A percentile compares a stretch with the other conserved stretches of the same genome.
phyloP scores from a whole-genome alignment of 2,329 filamentous ascomycete genomes.

The Moelleriella libera region DNA sequence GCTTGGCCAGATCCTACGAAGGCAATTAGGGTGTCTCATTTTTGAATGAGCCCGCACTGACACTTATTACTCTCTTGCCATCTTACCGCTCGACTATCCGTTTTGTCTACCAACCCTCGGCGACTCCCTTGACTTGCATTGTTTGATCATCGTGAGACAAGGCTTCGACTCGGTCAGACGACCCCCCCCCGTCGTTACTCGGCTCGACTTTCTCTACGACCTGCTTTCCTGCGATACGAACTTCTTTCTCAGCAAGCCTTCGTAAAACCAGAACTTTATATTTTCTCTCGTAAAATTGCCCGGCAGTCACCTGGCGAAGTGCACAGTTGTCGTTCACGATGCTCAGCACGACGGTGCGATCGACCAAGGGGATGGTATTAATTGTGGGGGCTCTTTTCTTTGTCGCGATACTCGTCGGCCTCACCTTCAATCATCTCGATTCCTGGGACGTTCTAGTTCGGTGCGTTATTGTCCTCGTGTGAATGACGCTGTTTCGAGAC shows the following conservation, averaged over 20 bases:
- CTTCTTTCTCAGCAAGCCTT: no score
- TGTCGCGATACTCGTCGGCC: slow-evolving; percentile 15
- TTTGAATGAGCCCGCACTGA: no score
- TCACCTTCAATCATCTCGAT: slow-evolving; percentile 18
- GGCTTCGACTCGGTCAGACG: not conserved
- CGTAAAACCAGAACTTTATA: no score
- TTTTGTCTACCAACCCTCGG: no score
- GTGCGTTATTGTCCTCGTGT: slow-evolving; percentile 2
- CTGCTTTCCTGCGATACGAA: no score
- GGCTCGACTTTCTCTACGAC: no score
- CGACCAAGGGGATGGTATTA: slow-evolving; percentile 15
- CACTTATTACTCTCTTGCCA: no score
- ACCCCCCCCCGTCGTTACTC: not conserved
- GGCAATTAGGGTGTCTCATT: no score
- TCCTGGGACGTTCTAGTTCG: slow-evolving; percentile 10
- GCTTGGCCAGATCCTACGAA: no score
- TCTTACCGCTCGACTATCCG: no score
- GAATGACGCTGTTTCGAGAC: not conserved
- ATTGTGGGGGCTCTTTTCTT: slow-evolving; percentile 17
- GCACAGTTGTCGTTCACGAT: slow-evolving; percentile 6
- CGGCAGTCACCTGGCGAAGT: not conserved
- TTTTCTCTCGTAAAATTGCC: no score
- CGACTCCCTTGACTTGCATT: no score
- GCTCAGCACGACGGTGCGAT: slow-evolving; percentile 14
- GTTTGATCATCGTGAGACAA: not conserved